phyloP scores from a whole-genome alignment of 495 filamentous ascomycete genomes.

The Trichoderma gamsii region DNA sequence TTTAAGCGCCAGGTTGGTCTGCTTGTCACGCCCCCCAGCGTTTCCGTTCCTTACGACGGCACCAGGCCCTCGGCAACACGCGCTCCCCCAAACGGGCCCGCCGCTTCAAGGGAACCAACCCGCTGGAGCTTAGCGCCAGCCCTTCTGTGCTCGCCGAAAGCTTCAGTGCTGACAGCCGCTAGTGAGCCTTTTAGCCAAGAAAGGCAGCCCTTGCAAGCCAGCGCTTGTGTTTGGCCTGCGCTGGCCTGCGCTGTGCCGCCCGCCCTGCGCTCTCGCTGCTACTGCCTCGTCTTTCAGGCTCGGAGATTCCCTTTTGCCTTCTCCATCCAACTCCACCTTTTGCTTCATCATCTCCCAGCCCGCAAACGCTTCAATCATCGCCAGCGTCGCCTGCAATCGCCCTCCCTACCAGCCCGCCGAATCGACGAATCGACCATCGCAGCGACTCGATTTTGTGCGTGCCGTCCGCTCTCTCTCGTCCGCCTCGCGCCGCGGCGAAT shows the following conservation, averaged over 20 bases:
- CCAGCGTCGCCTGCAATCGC: conserved; percentile 6
- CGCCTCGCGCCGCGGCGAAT: not conserved
- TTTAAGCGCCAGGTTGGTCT: too few species aligned
- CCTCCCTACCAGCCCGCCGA: not conserved
- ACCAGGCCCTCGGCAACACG: not conserved
- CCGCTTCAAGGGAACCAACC: not conserved
- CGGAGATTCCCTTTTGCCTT: conserved; percentile 2
- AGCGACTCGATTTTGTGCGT: not conserved
- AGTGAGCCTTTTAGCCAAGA: conserved; percentile 6
- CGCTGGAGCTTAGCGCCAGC: conserved; percentile 5
- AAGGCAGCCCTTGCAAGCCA: not conserved
- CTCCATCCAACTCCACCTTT: conserved; percentile 10
- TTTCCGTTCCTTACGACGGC: too few species aligned
- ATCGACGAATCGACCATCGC: not conserved
- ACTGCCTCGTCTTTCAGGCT: conserved; percentile 13
- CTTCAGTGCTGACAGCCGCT: conserved; percentile 12
- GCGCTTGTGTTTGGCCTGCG: not conserved
- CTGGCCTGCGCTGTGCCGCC: not conserved
- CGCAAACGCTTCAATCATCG: conserved; percentile 6
- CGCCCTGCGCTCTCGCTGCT: not conserved
- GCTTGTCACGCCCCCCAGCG: too few species aligned
- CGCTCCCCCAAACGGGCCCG: not conserved
- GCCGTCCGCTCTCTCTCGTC: not conserved
- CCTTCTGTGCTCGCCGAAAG: conserved; percentile 1
- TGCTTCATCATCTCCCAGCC: conserved; percentile 1